Conservation (phyloP, 2,329 filamentous ascomycete genomes). For the Colletotrichum melonis region DNA sequence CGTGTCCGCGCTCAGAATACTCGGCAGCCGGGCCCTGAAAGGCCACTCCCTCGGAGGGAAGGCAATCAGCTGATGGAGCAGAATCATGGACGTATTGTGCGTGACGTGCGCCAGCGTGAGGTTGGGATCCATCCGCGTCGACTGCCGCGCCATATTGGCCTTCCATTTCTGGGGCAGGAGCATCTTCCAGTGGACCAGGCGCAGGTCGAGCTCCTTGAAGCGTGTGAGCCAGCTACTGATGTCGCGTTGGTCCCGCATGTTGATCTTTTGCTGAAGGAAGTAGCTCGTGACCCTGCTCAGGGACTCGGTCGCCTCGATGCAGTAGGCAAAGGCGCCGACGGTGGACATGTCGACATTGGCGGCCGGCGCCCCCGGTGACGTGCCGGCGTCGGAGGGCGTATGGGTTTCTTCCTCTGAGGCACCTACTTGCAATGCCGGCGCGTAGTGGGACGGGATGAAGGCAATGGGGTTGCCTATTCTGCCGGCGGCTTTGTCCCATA, state of each 20-base stretch:
- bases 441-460: slow-evolving; percentile 48
- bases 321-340: slow-evolving; percentile 58
- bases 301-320: slow-evolving; percentile 59
- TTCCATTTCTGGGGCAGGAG: slow-evolving; percentile 56
- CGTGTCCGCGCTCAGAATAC: slow-evolving; percentile 58
- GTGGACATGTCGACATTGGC: slow-evolving; percentile 46
- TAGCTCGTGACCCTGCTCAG: slow-evolving; percentile 56
- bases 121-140: slow-evolving; percentile 56
- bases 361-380: slow-evolving; percentile 25
- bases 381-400: slow-evolving; percentile 4
- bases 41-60: slow-evolving; percentile 48
- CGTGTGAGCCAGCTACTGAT: slow-evolving; percentile 56
- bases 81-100: slow-evolving; percentile 61
- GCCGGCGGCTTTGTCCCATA: slow-evolving; percentile 54
- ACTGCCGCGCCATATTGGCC: slow-evolving; percentile 43
- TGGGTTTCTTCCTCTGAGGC: slow-evolving; percentile 29
- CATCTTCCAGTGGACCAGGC: slow-evolving; percentile 59
- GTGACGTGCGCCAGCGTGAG: slow-evolving; percentile 60
- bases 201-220: slow-evolving; percentile 60
- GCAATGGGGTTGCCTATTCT: slow-evolving; percentile 52
- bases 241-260: slow-evolving; percentile 51
- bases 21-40: slow-evolving; percentile 50
- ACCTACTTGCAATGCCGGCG: slow-evolving; percentile 26
- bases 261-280: slow-evolving; percentile 56
- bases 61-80: slow-evolving; percentile 60